Percentiles rank a stretch among this genome's conserved stretches.
These are phyloP conservation scores for Didymella glomerata DNA, from an alignment of 2,329 filamentous ascomycete genomes.

Conservation along the genomic window DNA sequence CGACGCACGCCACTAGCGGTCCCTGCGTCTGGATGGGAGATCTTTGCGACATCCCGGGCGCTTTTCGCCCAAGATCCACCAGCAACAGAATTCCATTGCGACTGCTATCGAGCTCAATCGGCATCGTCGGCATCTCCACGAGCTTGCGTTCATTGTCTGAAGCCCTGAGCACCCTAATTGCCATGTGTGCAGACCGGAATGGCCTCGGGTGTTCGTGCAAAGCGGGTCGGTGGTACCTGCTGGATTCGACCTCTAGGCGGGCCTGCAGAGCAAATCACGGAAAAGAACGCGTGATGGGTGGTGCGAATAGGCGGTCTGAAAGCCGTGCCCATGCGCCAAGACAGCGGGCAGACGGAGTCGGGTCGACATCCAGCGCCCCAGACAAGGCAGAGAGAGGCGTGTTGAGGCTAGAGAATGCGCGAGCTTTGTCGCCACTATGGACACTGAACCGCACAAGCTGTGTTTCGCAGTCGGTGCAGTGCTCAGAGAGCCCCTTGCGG, in stretches of 20 bases:
- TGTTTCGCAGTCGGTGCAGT: slow-evolving; percentile 26
- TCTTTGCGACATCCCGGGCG: slow-evolving; percentile 10
- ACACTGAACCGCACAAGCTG: slow-evolving; percentile 12
- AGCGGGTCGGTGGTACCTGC: slow-evolving; percentile 24
- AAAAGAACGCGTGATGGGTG: slow-evolving; percentile 32
- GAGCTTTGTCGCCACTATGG: slow-evolving; percentile 20
- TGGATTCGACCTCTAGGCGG: slow-evolving; percentile 25
- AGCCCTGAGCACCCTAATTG: neutral
- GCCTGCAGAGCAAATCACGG: slow-evolving; percentile 20
- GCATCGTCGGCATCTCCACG: neutral
- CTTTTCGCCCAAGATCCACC: slow-evolving; percentile 13
- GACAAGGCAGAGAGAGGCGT: slow-evolving; percentile 21
- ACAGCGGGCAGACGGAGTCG: slow-evolving; percentile 29
- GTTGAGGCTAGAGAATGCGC: slow-evolving; percentile 23
- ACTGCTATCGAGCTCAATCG: neutral
- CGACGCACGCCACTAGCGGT: slow-evolving; percentile 8
- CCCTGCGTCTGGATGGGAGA: slow-evolving; percentile 9
- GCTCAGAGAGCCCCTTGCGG: slow-evolving; percentile 33
- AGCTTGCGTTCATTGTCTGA: neutral
- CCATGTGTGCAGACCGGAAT: slow-evolving; percentile 3
- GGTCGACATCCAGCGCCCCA: slow-evolving; percentile 32
- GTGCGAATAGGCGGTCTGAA: slow-evolving; percentile 43
- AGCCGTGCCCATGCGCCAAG: slow-evolving; percentile 35
- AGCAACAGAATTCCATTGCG: neutral
- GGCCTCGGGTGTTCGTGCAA: slow-evolving; percentile 6